Evolutionary conservation across 202 grass and related monocot genomes (phyloP).

Genomic region (Elaeis oleifera): DNA sequence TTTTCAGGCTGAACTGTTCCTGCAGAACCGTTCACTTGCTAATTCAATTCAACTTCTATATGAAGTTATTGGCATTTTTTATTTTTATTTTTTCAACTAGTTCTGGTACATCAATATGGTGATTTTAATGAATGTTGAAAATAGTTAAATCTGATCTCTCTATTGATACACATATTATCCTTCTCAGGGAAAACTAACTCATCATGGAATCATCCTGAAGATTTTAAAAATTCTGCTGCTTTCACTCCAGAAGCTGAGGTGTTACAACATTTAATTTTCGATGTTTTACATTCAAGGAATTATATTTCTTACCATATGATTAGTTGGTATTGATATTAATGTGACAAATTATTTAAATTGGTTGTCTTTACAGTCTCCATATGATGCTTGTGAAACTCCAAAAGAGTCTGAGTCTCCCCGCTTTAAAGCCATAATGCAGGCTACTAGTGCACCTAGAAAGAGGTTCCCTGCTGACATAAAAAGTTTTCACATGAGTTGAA

Average conservation of each 20-base stretch:
- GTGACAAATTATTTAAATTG: conserved; percentile 21
- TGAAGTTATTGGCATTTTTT: no score
- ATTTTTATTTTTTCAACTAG: no score
- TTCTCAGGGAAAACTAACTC: conserved; percentile 67
- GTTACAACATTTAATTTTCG: conserved; percentile 26
- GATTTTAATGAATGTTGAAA: no score
- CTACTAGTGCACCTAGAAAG: conserved; percentile 96
- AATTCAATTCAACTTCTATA: no score
- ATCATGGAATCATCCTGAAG: conserved; percentile 54
- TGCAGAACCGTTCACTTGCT: no score
- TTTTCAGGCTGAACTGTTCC: no score
- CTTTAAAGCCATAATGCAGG: conserved; percentile 99
- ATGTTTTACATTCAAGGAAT: conserved; percentile 24
- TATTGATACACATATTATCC: conserved; percentile 13
- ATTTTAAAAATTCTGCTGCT: conserved; percentile 59
- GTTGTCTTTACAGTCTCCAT: conserved; percentile 49
- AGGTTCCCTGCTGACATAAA: conserved; percentile 86
- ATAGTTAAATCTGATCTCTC: no score
- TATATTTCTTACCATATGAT: not conserved
- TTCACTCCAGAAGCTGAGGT: conserved; percentile 71
- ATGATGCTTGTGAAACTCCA: conserved; percentile 95
- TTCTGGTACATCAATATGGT: no score
- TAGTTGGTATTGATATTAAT: not conserved
- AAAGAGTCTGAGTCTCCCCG: conserved; percentile 98
- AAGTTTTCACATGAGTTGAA: conserved; percentile 97